Evolutionary conservation across 139 green algal genomes (phyloP), one percentile per base, ranked within the genome.

Genomic region (Bryopsis sp.): DNA sequence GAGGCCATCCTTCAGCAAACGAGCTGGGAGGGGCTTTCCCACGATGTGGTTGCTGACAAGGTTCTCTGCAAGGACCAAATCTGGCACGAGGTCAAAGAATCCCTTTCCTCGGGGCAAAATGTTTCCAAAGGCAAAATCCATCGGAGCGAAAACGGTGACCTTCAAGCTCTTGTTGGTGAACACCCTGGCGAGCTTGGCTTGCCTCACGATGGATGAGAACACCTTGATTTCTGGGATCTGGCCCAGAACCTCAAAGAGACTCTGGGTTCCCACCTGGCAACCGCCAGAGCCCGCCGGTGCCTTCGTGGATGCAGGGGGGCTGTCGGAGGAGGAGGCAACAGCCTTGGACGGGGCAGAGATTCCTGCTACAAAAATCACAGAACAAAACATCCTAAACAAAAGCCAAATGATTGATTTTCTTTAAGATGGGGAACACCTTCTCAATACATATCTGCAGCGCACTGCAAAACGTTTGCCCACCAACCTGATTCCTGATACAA

Each of bases 21-120:
- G 7, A 22, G 59, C 32, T 47, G 59, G 32, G 32, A 67, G 7
- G 19, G 59, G 24, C 6, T 15, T 24, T 19, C 32, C 31, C 5
- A 67, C 32, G 32, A 31, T 43, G 29, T 67, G 59, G 31, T 67
- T 47, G 31, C 32, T 67, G 26, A 67, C 32, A n/a, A 67, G 29
- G 24, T 22, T 29, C 29, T 67, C 24, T 24, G 59, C 59, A 15
- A 67, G 24, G 8, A 15, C 32, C 26, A 67, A n/a, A 24, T 67
- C 34, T n/a, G 59, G 59, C 5, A 67, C 34, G 7, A 67, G 34
- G 31, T 67, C 59, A 43, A 47, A 48, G 59, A 67, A 67, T 15
- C 32, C 59, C 6, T 22, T n/a, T 47, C 59, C 59, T 7, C 15
- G 7, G 33, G 59, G 59, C 26, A 67, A 22, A 11, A 67, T 43